Conservation (phyloP, 2,329 filamentous ascomycete genomes). For the Thelonectria blattea region DNA sequence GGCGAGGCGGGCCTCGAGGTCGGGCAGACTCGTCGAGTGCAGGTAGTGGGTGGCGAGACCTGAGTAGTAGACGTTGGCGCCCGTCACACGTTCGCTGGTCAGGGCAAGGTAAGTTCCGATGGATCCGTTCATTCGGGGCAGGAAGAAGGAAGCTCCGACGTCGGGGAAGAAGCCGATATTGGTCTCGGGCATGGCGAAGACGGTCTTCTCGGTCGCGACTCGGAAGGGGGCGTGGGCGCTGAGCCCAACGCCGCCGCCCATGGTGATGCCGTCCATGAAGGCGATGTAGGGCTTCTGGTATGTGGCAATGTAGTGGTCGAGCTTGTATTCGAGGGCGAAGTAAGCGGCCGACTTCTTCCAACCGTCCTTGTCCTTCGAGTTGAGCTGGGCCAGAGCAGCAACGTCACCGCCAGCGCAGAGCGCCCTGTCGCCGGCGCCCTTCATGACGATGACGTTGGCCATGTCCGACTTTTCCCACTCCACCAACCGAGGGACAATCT, state of each 20-base stretch:
- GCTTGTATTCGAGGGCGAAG: conserved; percentile 93
- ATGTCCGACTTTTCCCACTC: conserved; percentile 97
- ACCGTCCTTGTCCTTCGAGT: conserved; percentile 70
- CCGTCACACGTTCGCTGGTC: conserved; percentile 82
- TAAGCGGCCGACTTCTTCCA: conserved; percentile 80
- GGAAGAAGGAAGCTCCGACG: conserved; percentile 94
- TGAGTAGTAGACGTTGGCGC: conserved; percentile 86
- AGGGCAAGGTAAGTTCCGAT: conserved; percentile 92
- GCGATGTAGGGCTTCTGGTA: conserved; percentile 93
- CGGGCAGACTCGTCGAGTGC: conserved; percentile 84
- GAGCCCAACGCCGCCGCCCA: conserved; percentile 95
- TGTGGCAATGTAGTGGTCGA: conserved; percentile 94
- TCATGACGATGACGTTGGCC: conserved; percentile 91
- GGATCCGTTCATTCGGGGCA: conserved; percentile 85
- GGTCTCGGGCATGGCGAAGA: conserved; percentile 99
- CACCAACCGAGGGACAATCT: conserved; percentile 86
- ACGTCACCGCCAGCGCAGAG: conserved; percentile 97
- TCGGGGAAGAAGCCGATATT: conserved; percentile 99
- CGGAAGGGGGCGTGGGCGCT: conserved; percentile 95
- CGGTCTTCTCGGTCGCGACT: conserved; percentile 92
- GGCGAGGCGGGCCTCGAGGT: conserved; percentile 82
- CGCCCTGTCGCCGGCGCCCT: conserved; percentile 82
- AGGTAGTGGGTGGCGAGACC: conserved; percentile 96
- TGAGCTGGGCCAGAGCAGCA: conserved; percentile 75
- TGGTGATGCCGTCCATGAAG: conserved; percentile 97